Evolutionary conservation across 2,329 filamentous ascomycete genomes (phyloP).

Genomic region (Colletotrichum trifolii): DNA sequence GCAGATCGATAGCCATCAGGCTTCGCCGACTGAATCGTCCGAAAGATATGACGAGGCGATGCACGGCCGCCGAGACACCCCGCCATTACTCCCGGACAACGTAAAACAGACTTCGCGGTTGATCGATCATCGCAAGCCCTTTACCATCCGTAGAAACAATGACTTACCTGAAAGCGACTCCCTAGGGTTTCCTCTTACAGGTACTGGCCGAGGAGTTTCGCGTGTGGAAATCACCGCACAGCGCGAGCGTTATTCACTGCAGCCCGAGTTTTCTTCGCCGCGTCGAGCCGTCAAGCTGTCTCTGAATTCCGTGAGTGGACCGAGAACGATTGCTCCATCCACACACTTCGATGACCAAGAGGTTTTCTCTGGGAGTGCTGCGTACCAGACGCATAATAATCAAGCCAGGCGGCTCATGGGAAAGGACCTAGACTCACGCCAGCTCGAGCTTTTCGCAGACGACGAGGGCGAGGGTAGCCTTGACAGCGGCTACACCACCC

Average conservation of each 20-base stretch:
- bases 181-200: too few relatives aligned
- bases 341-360: conserved; percentile 41
- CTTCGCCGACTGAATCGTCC: conserved; percentile 32
- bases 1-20: conserved; percentile 32
- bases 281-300: conserved; percentile 49
- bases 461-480: conserved; percentile 30
- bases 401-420: conserved; percentile 16
- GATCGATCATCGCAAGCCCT: too few relatives aligned
- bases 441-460: not conserved
- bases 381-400: conserved; percentile 37
- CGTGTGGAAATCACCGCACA: too few relatives aligned
- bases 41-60: conserved; percentile 26
- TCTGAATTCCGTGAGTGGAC: conserved; percentile 49
- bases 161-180: too few relatives aligned
- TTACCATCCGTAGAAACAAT: too few relatives aligned
- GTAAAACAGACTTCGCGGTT: conserved; percentile 42
- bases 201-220: too few relatives aligned
- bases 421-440: conserved; percentile 8
- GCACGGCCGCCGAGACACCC: conserved; percentile 18
- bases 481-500: conserved; percentile 25
- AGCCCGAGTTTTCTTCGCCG: too few relatives aligned
- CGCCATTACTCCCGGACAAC: conserved; percentile 19
- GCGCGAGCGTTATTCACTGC: too few relatives aligned
- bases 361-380: conserved; percentile 42
- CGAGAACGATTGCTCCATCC: conserved; percentile 41